Evolutionary conservation across 257 asterid genomes (phyloP), one percentile per base, ranked within the genome.

Genomic region (Verbascum thapsus): DNA sequence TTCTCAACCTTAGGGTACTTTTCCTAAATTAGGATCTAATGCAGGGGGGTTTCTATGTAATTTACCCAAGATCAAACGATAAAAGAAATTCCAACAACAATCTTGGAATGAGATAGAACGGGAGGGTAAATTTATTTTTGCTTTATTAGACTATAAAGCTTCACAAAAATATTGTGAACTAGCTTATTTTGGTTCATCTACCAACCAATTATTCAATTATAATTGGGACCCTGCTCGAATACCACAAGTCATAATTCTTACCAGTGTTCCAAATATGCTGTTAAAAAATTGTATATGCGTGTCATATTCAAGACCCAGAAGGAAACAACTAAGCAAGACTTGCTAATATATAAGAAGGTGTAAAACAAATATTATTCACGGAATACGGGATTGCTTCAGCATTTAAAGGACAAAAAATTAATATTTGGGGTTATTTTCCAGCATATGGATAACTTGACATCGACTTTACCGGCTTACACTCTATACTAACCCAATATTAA

Each of bases 181-280:
- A 17, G 56, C 18, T 7, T 3, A 22, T 10, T 39, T 42, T 37
- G 26, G 17, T 55, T 42, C 16, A 15, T 54, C 47, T 12, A 32
- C 37, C 55, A 40, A 54, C 48, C 58, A n/a, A 63, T 20, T 18
- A 12, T 34, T 19, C 15, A 16, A n/a, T 40, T 58, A 8, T 39
- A 59, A 13, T 41, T 15, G 39, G 16, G 8, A 52, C 9, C 32
- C 10, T 13, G 55, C 22, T 55, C 55, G 55, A 56, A 39, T n/a
- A 38, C 35, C 40, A 30, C 30, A 58, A 18, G 32, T 19, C 42
- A 53, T 30, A 38, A 63, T 42, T 45, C 35, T 51, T 39, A 15
- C 56, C 57, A 55, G 22, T 61, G 6, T 12, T 32, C 18, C 52
- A 50, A 50, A 54, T 38, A 37, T 57, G 32, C 5, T 26, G 32